Base-by-base conservation (phyloP, 805 yeast species). In the Teunomyces atbi region DNA sequence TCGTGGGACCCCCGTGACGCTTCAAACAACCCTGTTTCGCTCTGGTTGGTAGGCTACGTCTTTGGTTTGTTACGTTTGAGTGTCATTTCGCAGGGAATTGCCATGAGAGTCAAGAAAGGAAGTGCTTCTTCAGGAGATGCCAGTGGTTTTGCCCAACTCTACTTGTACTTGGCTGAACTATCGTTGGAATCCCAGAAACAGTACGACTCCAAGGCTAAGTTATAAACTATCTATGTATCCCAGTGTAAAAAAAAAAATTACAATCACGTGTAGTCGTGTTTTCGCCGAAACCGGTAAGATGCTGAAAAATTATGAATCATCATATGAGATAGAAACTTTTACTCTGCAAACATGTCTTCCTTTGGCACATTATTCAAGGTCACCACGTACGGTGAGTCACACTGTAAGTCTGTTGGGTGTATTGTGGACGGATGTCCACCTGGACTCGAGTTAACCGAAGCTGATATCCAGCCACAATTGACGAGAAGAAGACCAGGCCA, bases 341-440 rank as follows among this genome's bases (percentile, higher is more conserved):
- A 21, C 7, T n/a, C 35, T 11, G n/a, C 28, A 40, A 51, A 6
- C 43, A 73, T 73, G 77, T 73, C 77, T 40, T 47, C 71, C 16
- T 73, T 71, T 52, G 77, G 77, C 39, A 63, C 59, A 19, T 50
- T 69, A 45, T 73, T 72, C 58, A 65, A 66, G 47, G 98, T 92
- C 55, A 92, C 98, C 52, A 92, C 99, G 26, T 92, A 90, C 75
- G 99, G 99, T 55, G 99, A 94, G 66, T 89, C 97, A 6, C 99
- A 94, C 73, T 94, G 99, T 74, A 86, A 83, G 60, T 88, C 96
- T 7, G 99, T 94, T 35, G 99, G 99, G 27, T 94, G 98, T 71
- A 94, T 94, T 51, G 97, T 94, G 33, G 99, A 94, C 57, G 99
- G 99, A 48, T 94, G 90, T 35, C 99, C 99, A 26, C 97, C 99